Base-by-base conservation (phyloP, 345 rosid genomes). In the Bruguiera gymnorhiza region DNA sequence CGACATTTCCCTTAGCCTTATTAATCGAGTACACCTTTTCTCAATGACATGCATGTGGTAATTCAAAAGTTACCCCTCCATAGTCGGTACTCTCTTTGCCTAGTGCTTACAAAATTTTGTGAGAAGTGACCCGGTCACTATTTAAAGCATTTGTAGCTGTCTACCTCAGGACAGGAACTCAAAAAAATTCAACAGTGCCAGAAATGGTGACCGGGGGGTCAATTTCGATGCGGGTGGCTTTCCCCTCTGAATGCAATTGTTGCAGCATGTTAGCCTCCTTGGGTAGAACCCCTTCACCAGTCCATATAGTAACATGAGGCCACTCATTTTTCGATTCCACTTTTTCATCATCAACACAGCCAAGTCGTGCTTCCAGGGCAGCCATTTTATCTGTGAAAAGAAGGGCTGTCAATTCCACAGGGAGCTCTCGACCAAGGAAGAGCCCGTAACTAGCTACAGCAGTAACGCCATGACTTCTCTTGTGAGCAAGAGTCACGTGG, bases 301-400 rank as follows among this genome's bases (percentile, higher is more conserved):
- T 95, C 96, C 99, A 95, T 75, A 92, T 61, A 2, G 99, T 95
- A 39, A 88, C 81, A 62, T 92, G 98, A 5, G 98, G 96, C 98
- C 98, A 95, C 73, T 87, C 77, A 60, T 95, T 95, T 79, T 76
- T 90, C 0, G 89, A 84, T 52, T 64, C 76, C 50, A 90, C 67
- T 48, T 76, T 74, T 76, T 92, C 97, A 0, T 84, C 89, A 11
- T 90, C 94, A 20, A 90, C 82, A 30, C 84, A 85, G 20, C 98
- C 97, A 2, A 86, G 78, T 43, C 46, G 80, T n/a, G 85, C 87
- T 75, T 91, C 92, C 0, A 92, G 50, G 7, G 99, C 99, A 46
- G 96, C 99, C 83, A 88, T 83, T 68, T 84, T 83, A 30, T 85
- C 83, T 6, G 88, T 80, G 83, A 86, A 92, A 55, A 92, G 83